Base-by-base conservation (phyloP, 495 filamentous ascomycete species). In the Cercophora scortea region DNA sequence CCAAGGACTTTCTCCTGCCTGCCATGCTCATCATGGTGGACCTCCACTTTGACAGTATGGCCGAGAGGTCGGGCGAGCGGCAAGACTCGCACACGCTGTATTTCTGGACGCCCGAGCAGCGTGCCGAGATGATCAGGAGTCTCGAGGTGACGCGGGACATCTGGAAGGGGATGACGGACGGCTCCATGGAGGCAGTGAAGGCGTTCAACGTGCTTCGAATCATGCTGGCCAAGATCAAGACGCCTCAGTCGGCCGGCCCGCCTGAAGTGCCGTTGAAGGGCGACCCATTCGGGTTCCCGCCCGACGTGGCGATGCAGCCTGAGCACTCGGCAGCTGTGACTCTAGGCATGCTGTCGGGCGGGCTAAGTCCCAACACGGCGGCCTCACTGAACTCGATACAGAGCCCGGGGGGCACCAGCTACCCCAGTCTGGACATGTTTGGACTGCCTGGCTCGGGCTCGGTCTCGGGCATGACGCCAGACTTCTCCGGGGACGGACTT, bases 21-120 rank as follows among this genome's bases (percentile, higher is more conserved):
- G 86, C 88, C 3, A 96, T 95, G 89, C 82, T 95, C 51, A 77
- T 97, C 16, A 85, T 84, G 57, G 72, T 95, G 33, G 90, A 94
- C 55, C 72, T 96, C 35, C 75, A 80, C 52, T 75, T 71, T 56
- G 76, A 80, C 50, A 71, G 72, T 34, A 49, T 67, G 45, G 60
- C 70, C 3, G 51, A 64, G 49, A 46, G 55, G 49, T 56, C 72
- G 58, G 53, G 53, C 39, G 55, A 70, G 35, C 53, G 60, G 50
- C 54, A 66, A 57, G 55, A 70, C 52, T 61, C 68, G 3, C 70
- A 72, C 38, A 79, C 84, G 57, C 63, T 74, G 11, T 81, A 80
- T 59, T 82, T 81, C 42, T 93, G 84, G 83, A 85, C 81, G 9
- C 68, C 77, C 8, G 84, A 89, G 61, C 80, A 88, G 49, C 78